phyloP scores from a whole-genome alignment of 176 grass and related monocot genomes.

The Musa itinerans region DNA sequence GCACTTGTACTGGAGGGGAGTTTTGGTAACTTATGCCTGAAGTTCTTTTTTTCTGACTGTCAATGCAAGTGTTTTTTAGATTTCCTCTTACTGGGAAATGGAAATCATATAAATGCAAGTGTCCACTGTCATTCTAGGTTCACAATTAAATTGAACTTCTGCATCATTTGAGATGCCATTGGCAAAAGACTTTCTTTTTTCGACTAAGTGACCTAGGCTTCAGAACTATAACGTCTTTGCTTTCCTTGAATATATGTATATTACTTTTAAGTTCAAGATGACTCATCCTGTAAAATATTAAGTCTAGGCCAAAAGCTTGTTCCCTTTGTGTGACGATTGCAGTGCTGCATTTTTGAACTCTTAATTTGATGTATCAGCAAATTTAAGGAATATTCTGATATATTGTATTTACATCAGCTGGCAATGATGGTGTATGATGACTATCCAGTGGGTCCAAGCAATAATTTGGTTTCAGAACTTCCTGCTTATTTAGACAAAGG shows the following conservation, averaged over 20 bases:
- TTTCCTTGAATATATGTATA: background rate
- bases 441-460: background rate
- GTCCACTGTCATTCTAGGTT: too few species aligned
- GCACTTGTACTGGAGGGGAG: too few species aligned
- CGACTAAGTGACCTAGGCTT: too few species aligned
- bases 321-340: background rate
- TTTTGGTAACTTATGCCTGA: too few species aligned
- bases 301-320: background rate
- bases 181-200: too few species aligned
- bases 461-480: background rate
- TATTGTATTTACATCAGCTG: slow-evolving; percentile 19
- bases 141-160: too few species aligned
- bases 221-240: background rate
- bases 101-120: too few species aligned
- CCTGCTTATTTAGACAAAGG: background rate
- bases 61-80: too few species aligned
- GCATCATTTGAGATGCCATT: too few species aligned
- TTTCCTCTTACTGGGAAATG: too few species aligned
- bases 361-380: background rate
- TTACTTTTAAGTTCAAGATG: background rate
- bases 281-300: background rate
- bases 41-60: too few species aligned
- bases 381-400: background rate
- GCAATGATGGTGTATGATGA: slow-evolving; percentile 44
- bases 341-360: background rate